phyloP scores from a whole-genome alignment of 179 eudicot species.

The Amaranthus tricolor region DNA sequence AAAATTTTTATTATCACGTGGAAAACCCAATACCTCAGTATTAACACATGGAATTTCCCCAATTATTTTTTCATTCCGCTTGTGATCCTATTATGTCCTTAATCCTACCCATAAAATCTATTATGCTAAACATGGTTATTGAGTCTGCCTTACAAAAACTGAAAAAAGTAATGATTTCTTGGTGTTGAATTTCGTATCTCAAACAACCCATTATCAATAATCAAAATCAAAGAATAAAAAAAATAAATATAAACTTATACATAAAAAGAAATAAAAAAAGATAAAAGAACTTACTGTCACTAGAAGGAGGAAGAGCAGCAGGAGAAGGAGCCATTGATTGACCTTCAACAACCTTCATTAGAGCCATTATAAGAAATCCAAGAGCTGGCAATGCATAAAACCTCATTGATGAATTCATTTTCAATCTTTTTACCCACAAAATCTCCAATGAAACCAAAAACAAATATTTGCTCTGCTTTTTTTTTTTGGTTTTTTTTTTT shows the following conservation, averaged over 20 bases:
- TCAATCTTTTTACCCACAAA: neutral
- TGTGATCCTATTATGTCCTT: too few relatives aligned
- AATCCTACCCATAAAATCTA: too few relatives aligned
- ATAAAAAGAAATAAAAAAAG: neutral
- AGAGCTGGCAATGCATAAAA: conserved; percentile 11
- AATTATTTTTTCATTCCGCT: too few relatives aligned
- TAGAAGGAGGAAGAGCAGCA: conserved; percentile 22
- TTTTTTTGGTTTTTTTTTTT: too few relatives aligned
- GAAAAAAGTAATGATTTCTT: too few relatives aligned
- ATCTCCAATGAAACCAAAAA: neutral
- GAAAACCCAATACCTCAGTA: too few relatives aligned
- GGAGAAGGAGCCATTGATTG: conserved; percentile 28
- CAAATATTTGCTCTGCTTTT: neutral
- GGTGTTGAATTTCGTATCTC: too few relatives aligned
- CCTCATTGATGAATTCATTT: conserved; percentile 26
- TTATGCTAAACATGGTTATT: too few relatives aligned
- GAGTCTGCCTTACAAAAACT: too few relatives aligned
- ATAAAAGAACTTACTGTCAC: conserved; percentile 14
- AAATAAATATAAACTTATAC: neutral
- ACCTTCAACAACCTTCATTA: conserved; percentile 15
- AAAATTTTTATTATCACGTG: too few relatives aligned
- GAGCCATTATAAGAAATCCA: conserved; percentile 21
- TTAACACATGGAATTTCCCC: too few relatives aligned
- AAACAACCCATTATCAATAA: neutral
- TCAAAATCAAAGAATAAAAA: neutral